Evolutionary conservation across 768 basidiomycete genomes (phyloP).

Genomic region (Termitomyces sp.): DNA sequence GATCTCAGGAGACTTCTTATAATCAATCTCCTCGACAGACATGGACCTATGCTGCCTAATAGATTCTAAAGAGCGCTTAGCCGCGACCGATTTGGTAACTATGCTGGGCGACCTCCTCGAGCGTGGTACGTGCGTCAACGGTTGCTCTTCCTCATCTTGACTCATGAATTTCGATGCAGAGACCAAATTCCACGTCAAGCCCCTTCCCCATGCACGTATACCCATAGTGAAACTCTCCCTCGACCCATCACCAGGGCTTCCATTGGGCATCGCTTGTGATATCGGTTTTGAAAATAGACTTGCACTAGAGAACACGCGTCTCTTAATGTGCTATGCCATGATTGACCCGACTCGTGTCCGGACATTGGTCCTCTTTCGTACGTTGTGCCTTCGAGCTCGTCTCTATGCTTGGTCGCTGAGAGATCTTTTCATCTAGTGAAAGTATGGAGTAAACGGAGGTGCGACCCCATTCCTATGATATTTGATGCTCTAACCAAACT

Average conservation of each 20-base stretch:
- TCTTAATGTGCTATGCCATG: constrained; percentile 96
- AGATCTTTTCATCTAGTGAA: constrained; percentile 60
- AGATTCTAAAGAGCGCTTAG: constrained; percentile 75
- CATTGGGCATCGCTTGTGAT: constrained; percentile 92
- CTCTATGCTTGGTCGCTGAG: constrained; percentile 9
- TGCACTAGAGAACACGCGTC: constrained; percentile 93
- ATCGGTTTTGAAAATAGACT: constrained; percentile 98
- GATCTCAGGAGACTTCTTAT: background rate
- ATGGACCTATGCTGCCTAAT: constrained; percentile 99
- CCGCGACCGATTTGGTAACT: constrained; percentile 88
- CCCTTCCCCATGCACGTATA: constrained; percentile 94
- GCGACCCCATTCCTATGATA: background rate
- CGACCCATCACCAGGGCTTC: constrained; percentile 77
- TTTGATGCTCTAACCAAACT: constrained; percentile 2
- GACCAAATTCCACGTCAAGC: constrained; percentile 95
- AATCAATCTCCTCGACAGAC: constrained; percentile 47
- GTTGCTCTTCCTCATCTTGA: background rate
- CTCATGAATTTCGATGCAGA: constrained; percentile 41
- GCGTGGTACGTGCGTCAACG: constrained; percentile 59
- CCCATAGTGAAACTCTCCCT: constrained; percentile 97
- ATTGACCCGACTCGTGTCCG: constrained; percentile 92
- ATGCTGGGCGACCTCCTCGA: constrained; percentile 92
- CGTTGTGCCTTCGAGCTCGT: constrained; percentile 33
- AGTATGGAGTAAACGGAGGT: constrained; percentile 98
- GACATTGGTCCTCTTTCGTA: constrained; percentile 93